Conservation (phyloP, 371 early-diverging fungal genomes). For the Haplosporangium sp. region DNA sequence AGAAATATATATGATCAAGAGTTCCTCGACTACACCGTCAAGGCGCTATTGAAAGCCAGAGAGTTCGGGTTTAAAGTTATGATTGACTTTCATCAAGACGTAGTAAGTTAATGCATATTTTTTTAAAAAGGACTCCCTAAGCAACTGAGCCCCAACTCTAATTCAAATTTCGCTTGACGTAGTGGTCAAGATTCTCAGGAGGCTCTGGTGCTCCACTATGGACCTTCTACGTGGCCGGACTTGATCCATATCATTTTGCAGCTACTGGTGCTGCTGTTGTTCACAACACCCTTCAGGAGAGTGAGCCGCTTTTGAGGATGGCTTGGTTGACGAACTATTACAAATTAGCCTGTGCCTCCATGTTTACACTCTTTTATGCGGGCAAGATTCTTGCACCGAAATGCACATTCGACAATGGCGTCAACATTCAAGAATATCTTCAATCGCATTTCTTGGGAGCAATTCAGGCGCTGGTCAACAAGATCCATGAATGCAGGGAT, state of each 20-base stretch:
- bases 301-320: constrained; percentile 74
- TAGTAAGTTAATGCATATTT: constrained; percentile 52
- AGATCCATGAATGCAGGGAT: constrained; percentile 54
- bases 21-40: constrained; percentile 81
- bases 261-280: constrained; percentile 79
- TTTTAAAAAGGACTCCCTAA: too few relatives aligned
- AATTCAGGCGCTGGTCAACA: constrained; percentile 57
- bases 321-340: constrained; percentile 91
- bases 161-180: neutral
- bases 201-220: constrained; percentile 92
- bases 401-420: constrained; percentile 58
- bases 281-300: constrained; percentile 69
- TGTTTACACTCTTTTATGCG: constrained; percentile 86
- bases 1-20: constrained; percentile 85
- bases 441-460: constrained; percentile 73
- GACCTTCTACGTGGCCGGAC: constrained; percentile 81
- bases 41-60: constrained; percentile 71
- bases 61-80: constrained; percentile 80
- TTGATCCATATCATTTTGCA: constrained; percentile 73
- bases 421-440: constrained; percentile 75
- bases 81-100: constrained; percentile 88
- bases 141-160: too few relatives aligned
- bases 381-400: constrained; percentile 78
- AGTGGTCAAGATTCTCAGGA: constrained; percentile 85
- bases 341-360: constrained; percentile 83